Evolutionary conservation across 2,329 filamentous ascomycete genomes (phyloP), one percentile per base, ranked within the genome.

Genomic region (Trichoderma sp.): DNA sequence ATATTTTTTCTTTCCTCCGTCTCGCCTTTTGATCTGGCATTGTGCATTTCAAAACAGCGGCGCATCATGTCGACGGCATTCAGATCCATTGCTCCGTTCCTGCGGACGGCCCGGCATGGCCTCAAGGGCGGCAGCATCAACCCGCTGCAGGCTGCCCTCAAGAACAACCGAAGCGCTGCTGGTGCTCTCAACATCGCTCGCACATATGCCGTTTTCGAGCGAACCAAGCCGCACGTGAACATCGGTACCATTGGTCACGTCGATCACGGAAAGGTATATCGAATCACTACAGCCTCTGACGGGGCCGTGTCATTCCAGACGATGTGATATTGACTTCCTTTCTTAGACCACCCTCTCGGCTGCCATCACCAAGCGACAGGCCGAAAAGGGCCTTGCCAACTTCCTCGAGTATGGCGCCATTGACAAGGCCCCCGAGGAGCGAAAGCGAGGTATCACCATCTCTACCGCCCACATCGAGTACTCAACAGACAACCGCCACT

Each of bases 361-460:
- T 70, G 95, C 95, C 76, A 99, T 99, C 83, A 99, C 95, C 75
- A 99, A 99, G 85, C 88, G 94, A 78, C 95, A 98, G 81, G 88
- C 95, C 72, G 91, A 94, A 76, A 97, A 97, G 85, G 94, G 95
- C 69, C 83, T 92, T 74, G 95, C 95, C 77, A 93, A 82, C 82
- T 99, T 95, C 84, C 90, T 98, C 77, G 95, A 98, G 64, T 99
- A 99, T 85, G 93, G 92, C 78, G 84, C 95, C 76, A 99, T 99
- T 78, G 95, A 99, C 84, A 99, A 98, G 85, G 95, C 95, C 63
- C 95, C 95, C 71, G 95, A 99, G 82, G 95, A 99, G 87, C 91
- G 95, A 77, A 98, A 98, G 87, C 94, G 95, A 87, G 95, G 95
- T 89, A 99, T 99, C 82, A 99, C 95, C 78, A 99, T 99, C 78